Percentiles rank a stretch among this genome's conserved stretches.
Conservation (phyloP, 768 basidiomycete genomes). For the Boletellus sp. region DNA sequence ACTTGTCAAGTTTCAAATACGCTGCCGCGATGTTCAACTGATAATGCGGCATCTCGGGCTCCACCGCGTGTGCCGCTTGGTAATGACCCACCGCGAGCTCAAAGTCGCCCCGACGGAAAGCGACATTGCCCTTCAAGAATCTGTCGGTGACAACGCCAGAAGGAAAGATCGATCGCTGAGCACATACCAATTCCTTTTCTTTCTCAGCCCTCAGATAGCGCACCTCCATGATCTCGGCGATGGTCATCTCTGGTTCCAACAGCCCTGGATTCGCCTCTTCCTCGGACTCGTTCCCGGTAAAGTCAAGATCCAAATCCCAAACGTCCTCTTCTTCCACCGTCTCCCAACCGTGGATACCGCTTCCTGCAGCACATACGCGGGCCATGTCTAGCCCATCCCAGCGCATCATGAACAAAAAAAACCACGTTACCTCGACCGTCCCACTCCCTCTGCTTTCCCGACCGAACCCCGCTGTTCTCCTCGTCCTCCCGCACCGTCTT, state of each 20-base stretch:
- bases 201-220: constrained; percentile 66
- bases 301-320: constrained; percentile 71
- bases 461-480: constrained; percentile 51
- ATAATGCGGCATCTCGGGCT: constrained; percentile 72
- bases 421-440: constrained; percentile 55
- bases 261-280: constrained; percentile 41
- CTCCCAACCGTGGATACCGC: constrained; percentile 70
- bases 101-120: constrained; percentile 63
- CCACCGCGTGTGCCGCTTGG: constrained; percentile 55
- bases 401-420: neutral
- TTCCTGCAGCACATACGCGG: constrained; percentile 28
- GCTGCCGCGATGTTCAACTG: constrained; percentile 76
- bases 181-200: constrained; percentile 63
- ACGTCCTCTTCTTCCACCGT: constrained; percentile 74
- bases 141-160: constrained; percentile 2
- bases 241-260: constrained; percentile 48
- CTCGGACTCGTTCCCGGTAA: constrained; percentile 52
- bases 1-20: constrained; percentile 68
- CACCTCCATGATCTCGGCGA: constrained; percentile 73
- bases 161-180: neutral
- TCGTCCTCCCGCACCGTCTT: constrained; percentile 68
- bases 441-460: constrained; percentile 74
- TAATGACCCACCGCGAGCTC: constrained; percentile 54
- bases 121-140: constrained; percentile 55
- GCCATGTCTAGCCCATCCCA: neutral